A percentile compares a stretch with the other conserved stretches of the same genome.
phyloP scores from a whole-genome alignment of 495 filamentous ascomycete genomes.

The Lichina pygmaea region DNA sequence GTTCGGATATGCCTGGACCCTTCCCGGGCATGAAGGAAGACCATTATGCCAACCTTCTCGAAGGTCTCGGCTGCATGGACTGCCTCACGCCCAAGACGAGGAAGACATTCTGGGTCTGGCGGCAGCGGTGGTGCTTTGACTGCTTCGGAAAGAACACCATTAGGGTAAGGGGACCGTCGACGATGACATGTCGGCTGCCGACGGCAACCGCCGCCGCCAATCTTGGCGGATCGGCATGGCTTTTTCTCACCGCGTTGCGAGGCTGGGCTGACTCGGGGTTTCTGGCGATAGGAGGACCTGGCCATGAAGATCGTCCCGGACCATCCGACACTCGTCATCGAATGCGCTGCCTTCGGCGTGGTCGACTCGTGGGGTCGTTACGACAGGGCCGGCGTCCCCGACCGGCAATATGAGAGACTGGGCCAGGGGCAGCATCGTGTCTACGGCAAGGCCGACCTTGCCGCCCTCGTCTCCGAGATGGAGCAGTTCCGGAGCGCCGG shows the following conservation, averaged over 20 bases:
- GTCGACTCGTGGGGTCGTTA: slow-evolving; percentile 3
- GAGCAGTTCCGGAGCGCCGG: not conserved
- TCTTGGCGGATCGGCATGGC: not conserved
- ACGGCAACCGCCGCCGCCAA: not conserved
- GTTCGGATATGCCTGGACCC: slow-evolving; percentile 6
- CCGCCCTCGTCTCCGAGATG: slow-evolving; percentile 1
- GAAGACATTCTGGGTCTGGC: slow-evolving; percentile 12
- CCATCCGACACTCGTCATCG: not conserved
- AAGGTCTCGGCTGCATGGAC: slow-evolving; percentile 10
- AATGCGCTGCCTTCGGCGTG: slow-evolving; percentile 1
- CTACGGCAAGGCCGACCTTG: slow-evolving; percentile 1
- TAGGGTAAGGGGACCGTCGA: slow-evolving; percentile 1
- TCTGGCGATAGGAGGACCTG: not conserved
- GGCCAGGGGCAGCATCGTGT: slow-evolving; percentile 1
- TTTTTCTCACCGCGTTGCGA: not conserved
- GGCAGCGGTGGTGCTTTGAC: slow-evolving; percentile 9
- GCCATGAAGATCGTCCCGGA: not conserved
- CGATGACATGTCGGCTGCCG: not conserved
- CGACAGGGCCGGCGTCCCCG: slow-evolving; percentile 2
- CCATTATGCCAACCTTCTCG: slow-evolving; percentile 10
- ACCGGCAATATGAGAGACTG: not conserved
- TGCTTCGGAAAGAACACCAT: slow-evolving; percentile 8
- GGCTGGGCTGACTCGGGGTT: not conserved
- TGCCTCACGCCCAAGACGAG: slow-evolving; percentile 5
- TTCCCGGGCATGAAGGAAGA: slow-evolving; percentile 8